phyloP scores from a whole-genome alignment of 257 asterid species.

The Nicotiana paniculata region DNA sequence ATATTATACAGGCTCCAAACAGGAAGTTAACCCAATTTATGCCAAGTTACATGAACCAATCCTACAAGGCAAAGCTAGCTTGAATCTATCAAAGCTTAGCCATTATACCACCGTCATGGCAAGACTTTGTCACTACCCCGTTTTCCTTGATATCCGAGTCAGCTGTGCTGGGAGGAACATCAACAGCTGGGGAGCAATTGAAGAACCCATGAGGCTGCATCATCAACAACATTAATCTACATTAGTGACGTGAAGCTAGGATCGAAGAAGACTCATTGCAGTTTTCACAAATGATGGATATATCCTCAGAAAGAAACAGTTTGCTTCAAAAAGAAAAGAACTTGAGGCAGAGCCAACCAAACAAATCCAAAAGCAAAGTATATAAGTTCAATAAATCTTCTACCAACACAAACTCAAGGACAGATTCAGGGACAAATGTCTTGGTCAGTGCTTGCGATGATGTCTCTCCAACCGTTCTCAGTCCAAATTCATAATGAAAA shows the following conservation, averaged over 20 bases:
- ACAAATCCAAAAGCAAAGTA: background rate
- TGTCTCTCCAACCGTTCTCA: background rate
- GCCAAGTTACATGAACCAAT: background rate
- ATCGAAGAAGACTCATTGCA: background rate
- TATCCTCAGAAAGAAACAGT: background rate
- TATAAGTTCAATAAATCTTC: background rate
- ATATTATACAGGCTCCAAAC: background rate
- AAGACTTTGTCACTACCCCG: conserved; percentile 22
- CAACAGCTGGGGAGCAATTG: conserved; percentile 57
- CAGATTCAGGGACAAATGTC: background rate
- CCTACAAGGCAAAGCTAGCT: background rate
- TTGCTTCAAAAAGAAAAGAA: background rate
- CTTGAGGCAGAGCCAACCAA: background rate
- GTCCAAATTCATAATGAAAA: background rate
- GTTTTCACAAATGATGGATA: background rate
- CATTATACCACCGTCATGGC: conserved; percentile 24
- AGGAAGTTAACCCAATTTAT: background rate
- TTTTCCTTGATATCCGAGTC: conserved; percentile 38
- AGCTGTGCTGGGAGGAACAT: conserved; percentile 37
- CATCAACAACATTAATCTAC: background rate
- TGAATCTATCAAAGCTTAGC: conserved; percentile 35
- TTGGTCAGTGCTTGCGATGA: background rate
- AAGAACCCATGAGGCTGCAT: conserved; percentile 55
- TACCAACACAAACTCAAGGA: background rate
- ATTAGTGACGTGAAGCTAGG: background rate